Base-by-base conservation (phyloP, 2,329 filamentous ascomycete genomes). In the Cladosporium oxysporum region DNA sequence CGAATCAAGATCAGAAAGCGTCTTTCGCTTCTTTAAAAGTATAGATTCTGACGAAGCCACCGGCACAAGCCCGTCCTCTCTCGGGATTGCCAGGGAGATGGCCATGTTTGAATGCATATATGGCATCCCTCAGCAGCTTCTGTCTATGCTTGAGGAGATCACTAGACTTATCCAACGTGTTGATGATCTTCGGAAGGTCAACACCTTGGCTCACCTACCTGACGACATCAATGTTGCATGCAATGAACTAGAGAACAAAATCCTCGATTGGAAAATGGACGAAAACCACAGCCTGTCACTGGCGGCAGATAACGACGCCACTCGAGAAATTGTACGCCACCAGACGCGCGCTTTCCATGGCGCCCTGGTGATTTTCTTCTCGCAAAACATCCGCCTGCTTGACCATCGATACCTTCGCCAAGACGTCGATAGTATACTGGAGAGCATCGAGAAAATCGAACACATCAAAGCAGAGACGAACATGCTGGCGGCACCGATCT, bases 391-490 rank as follows among this genome's bases (percentile, higher is more conserved):
- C 3, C 44, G 59, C n/a, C 47, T 52, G 10, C 44, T 62, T 10
- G 47, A 62, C 11, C 44, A 62, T 28, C 44, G 41, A 12, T 62
- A 62, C n/a, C 41, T 62, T 18, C 59, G 31, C 18, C 59, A 50
- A 23, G 47, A 62, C 0, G 59, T 62, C n/a, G 44, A 50, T 8
- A 26, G n/a, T 14, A 52, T 62, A 5, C 28, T 62, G 16, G 28
- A 50, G n/a, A 62, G 59, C 59, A 62, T 62, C 21, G 59, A 62
- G n/a, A 47, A n/a, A 8, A 62, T 62, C 28, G 59, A 62, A 47
- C 41, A 52, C 28, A 62, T 62, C 59, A 62, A 62, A 37, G 59
- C 59, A n/a, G 52, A 57, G 52, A 62, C 59, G 2, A 62, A 62
- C 44, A 62, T 62, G 59, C 44, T 62, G 4, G 59, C 44, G 16